Conservation (phyloP, 805 yeast species). For the Wickerhamomyces mucosus region DNA sequence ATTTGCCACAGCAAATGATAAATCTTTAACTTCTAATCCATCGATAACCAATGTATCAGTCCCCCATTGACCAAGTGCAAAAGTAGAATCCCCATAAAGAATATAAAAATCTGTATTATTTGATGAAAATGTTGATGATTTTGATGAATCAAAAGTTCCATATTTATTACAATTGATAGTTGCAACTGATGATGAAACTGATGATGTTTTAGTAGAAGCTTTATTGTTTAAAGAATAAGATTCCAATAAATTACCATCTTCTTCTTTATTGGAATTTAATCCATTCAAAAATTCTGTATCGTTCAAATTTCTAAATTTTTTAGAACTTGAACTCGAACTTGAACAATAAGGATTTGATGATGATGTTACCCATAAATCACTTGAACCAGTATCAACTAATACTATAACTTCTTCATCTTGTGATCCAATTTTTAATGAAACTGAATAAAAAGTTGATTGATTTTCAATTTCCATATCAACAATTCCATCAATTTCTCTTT, state of each 20-base stretch:
- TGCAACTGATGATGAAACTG: constrained; percentile 8
- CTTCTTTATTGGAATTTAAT: background rate
- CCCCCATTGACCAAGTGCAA: constrained; percentile 28
- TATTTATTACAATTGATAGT: constrained; percentile 28
- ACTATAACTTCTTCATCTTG: constrained; percentile 45
- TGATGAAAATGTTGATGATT: constrained; percentile 24
- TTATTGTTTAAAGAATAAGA: constrained; percentile 5
- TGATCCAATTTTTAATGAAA: constrained; percentile 43
- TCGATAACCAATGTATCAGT: constrained; percentile 50
- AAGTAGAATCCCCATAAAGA: constrained; percentile 39
- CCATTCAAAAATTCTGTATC: background rate
- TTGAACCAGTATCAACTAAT: constrained; percentile 67
- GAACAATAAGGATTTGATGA: constrained; percentile 38
- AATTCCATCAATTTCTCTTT: constrained; percentile 22
- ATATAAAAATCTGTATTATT: constrained; percentile 31
- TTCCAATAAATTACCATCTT: background rate
- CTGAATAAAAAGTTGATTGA: constrained; percentile 34
- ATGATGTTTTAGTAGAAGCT: constrained; percentile 1
- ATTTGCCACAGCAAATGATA: constrained; percentile 71
- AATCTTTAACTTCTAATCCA: constrained; percentile 36
- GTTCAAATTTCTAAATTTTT: constrained; percentile 1
- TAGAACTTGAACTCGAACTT: constrained; percentile 5
- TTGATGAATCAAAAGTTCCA: constrained; percentile 28
- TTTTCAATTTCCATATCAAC: constrained; percentile 28
- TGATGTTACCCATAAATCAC: constrained; percentile 60